These are phyloP conservation scores for Saccharomycopsis fibuligera DNA, from an alignment of 805 yeast species.

Conservation along the genomic window DNA sequence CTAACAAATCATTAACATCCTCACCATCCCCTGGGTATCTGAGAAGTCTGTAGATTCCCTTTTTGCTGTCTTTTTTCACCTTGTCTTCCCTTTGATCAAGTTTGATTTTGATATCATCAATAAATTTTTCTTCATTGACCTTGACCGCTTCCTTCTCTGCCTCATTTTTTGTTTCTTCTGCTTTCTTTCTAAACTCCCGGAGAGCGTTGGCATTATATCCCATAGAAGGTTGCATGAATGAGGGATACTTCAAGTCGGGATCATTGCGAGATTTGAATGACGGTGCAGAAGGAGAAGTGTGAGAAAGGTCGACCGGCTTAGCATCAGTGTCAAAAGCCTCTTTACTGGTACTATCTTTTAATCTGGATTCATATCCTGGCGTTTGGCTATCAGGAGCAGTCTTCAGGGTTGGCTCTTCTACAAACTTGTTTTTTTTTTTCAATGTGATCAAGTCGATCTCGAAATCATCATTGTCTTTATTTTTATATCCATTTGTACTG, in stretches of 20 bases:
- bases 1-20: conserved; percentile 8
- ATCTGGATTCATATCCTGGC: too few relatives aligned
- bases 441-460: conserved; percentile 18
- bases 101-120: conserved; percentile 4
- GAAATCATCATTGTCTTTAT: neutral
- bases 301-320: too few relatives aligned
- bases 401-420: too few relatives aligned
- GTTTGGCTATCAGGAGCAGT: too few relatives aligned
- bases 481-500: neutral
- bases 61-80: neutral
- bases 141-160: neutral
- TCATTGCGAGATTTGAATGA: too few relatives aligned
- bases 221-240: neutral
- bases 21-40: conserved; percentile 1
- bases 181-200: neutral
- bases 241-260: neutral
- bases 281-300: too few relatives aligned
- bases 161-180: neutral
- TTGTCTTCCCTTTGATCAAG: neutral
- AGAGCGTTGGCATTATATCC: neutral
- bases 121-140: neutral
- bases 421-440: neutral
- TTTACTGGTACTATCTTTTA: too few relatives aligned
- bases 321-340: too few relatives aligned
- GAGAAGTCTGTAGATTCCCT: neutral